phyloP scores from a whole-genome alignment of 2,329 filamentous ascomycete species.

The Diaporthe eres region DNA sequence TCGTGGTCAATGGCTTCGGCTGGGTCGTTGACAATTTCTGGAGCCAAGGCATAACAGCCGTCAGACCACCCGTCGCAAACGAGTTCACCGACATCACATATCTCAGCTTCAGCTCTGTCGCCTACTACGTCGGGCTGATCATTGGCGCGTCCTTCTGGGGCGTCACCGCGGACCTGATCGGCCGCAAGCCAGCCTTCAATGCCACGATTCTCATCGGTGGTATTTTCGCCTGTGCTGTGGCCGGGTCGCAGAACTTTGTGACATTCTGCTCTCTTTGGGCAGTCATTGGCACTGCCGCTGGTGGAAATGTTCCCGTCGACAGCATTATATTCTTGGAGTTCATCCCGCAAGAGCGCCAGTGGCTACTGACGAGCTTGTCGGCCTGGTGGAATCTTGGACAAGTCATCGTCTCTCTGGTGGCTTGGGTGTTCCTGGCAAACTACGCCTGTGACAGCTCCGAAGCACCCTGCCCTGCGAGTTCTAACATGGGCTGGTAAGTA shows the following conservation, averaged over 20 bases:
- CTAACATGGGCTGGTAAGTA: conserved; percentile 64
- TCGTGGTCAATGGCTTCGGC: conserved; percentile 62
- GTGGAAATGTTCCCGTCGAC: conserved; percentile 66
- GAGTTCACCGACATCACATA: conserved; percentile 52
- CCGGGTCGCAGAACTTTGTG: conserved; percentile 70
- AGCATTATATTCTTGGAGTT: conserved; percentile 67
- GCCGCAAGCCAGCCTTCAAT: conserved; percentile 61
- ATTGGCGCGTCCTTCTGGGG: conserved; percentile 63
- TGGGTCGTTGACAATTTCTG: conserved; percentile 62
- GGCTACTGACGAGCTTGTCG: conserved; percentile 61
- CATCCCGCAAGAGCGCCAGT: conserved; percentile 62
- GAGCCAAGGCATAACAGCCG: conserved; percentile 54
- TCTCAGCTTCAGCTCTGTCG: conserved; percentile 53
- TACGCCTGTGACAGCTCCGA: conserved; percentile 55
- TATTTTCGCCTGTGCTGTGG: conserved; percentile 71
- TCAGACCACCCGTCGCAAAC: conserved; percentile 51
- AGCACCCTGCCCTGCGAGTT: conserved; percentile 53
- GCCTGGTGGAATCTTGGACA: conserved; percentile 68
- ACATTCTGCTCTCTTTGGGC: conserved; percentile 70
- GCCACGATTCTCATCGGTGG: conserved; percentile 59
- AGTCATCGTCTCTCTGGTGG: conserved; percentile 60
- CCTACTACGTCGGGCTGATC: conserved; percentile 59
- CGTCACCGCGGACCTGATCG: conserved; percentile 56
- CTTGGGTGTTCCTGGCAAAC: conserved; percentile 59
- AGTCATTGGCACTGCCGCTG: conserved; percentile 58